Base-by-base conservation (phyloP, 345 rosid species). In the Acer yangbiense region DNA sequence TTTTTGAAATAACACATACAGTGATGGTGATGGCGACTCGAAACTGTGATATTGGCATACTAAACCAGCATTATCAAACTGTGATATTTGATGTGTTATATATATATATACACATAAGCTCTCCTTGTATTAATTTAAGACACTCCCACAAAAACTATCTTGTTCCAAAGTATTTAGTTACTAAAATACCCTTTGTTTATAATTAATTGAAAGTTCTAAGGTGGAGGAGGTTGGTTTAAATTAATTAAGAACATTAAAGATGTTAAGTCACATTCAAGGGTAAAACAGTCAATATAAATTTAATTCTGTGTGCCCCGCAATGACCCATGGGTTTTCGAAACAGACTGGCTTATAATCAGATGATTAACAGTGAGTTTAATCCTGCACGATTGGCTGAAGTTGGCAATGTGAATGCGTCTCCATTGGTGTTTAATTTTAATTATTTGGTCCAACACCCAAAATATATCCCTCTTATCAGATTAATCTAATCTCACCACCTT, bases 201-300 rank as follows among this genome's bases (percentile, higher is more conserved):
- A 21, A 35, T 21, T 68, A 82, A 52, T 66, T 67, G 25, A 77
- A 35, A 21, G 1, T 13, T 66, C 62, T 25, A 77, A 35, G 21
- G 1, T 13, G 65, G 39, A 16, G 62, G 75, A 79, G 64, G 55
- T 69, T 50, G 65, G 69, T 50, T 35, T 17, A 75, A 73, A 2
- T 29, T 25, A 2, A 27, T 27, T 29, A 29, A 79, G 72, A 57
- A 17, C 21, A 21, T 23, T 17, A 66, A 78, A 46, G 77, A 78
- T 73, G 77, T 65, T 3, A n/a, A 52, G 83, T 82, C 86, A 46
- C 77, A 43, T 7, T 79, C 79, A 50, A 29, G 76, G 85, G 76
- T 29, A 75, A 23, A 27, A 17, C n/a, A 50, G 81, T 79, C 46
- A 79, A 65, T 69, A 68, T 11, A 4, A 32, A n/a, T 9, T 10